A percentile compares a stretch with the other conserved stretches of the same genome.
phyloP scores from a whole-genome alignment of 495 filamentous ascomycete genomes.

The Penicillium cataractarum region DNA sequence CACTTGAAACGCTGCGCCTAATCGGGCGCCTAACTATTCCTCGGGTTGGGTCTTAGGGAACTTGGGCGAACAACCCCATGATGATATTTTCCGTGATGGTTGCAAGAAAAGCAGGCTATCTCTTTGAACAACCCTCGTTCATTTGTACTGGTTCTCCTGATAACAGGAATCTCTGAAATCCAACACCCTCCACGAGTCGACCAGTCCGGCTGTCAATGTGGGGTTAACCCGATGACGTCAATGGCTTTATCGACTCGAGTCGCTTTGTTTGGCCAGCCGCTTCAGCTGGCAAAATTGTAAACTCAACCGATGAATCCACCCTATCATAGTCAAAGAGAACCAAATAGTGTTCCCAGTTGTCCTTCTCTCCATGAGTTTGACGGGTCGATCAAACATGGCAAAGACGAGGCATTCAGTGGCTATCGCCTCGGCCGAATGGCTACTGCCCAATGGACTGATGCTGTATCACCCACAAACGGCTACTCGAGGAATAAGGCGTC shows the following conservation, averaged over 20 bases:
- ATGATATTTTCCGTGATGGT: background rate
- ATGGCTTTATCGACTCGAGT: background rate
- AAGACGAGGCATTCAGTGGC: background rate
- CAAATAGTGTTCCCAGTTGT: too few species aligned
- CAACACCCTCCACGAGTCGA: background rate
- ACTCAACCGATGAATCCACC: background rate
- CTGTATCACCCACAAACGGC: background rate
- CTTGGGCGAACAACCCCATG: background rate
- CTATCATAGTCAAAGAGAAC: background rate
- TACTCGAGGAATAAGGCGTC: background rate
- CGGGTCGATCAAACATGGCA: background rate
- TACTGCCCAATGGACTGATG: background rate
- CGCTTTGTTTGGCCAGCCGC: background rate
- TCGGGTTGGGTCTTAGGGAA: background rate
- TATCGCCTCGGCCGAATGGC: background rate
- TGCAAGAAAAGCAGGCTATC: background rate
- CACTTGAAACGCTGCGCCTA: constrained; percentile 4
- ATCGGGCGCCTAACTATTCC: background rate
- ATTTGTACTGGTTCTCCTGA: background rate
- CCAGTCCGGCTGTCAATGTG: constrained; percentile 3
- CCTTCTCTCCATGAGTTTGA: background rate
- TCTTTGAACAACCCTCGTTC: too few species aligned
- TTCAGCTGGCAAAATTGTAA: background rate
- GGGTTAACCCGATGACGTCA: constrained; percentile 3
- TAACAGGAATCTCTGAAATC: background rate